phyloP scores from a whole-genome alignment of 371 early-diverging fungal genomes.

The Mortierella sp. region DNA sequence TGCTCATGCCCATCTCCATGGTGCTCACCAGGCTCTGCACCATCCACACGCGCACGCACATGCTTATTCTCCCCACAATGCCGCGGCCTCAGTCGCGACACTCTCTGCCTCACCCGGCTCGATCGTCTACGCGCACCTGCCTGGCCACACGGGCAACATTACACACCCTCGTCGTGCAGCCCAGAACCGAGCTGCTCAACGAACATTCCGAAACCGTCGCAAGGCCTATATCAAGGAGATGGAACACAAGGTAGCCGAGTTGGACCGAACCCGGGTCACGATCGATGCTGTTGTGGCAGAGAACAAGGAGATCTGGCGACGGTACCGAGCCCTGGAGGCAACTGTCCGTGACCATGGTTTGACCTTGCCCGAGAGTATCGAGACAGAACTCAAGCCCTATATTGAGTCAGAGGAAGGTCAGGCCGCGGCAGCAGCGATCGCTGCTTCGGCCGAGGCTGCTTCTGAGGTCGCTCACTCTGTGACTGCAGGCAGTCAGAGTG shows the following conservation, averaged over 20 bases:
- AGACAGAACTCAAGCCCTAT: slow-evolving; percentile 21
- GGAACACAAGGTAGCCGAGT: slow-evolving; percentile 58
- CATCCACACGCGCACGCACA: too few relatives aligned
- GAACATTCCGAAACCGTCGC: slow-evolving; percentile 77
- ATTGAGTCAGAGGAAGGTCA: too few relatives aligned
- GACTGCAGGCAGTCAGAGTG: not conserved
- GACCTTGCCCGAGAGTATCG: slow-evolving; percentile 14
- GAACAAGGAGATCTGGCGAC: slow-evolving; percentile 43
- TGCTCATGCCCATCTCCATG: not conserved
- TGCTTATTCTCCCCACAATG: too few relatives aligned
- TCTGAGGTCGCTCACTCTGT: too few relatives aligned
- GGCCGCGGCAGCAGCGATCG: too few relatives aligned
- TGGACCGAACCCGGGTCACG: slow-evolving; percentile 46
- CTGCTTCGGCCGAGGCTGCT: not conserved
- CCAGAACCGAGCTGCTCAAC: slow-evolving; percentile 76
- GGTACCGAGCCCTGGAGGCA: slow-evolving; percentile 23
- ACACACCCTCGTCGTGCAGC: slow-evolving; percentile 63
- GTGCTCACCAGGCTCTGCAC: too few relatives aligned
- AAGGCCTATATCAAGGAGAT: slow-evolving; percentile 73
- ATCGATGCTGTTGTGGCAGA: slow-evolving; percentile 28
- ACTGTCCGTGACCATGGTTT: slow-evolving; percentile 15
- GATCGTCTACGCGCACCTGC: too few relatives aligned
- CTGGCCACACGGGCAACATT: slow-evolving; percentile 38
- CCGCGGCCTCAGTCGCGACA: not conserved
- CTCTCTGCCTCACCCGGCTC: not conserved